A percentile compares a stretch with the other conserved stretches of the same genome.
Evolutionary conservation across 192 early-diverging fungal species (phyloP).

Genomic region (Globomyces pollinis-pini): DNA sequence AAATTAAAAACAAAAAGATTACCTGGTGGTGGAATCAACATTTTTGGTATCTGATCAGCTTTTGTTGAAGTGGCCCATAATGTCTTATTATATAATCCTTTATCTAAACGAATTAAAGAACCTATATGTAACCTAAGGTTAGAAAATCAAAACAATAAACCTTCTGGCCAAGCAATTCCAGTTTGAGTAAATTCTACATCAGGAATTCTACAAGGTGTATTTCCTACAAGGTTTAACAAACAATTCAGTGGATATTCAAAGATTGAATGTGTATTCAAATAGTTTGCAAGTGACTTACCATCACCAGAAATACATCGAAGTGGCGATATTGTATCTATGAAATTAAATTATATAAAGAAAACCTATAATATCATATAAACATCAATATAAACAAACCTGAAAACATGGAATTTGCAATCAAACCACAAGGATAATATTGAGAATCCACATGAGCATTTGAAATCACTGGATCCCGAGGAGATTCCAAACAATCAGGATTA

Average conservation of each 20-base stretch:
- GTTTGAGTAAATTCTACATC: conserved; percentile 45
- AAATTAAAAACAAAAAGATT: too few species aligned
- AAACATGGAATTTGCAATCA: conserved; percentile 97
- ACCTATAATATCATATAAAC: too few species aligned
- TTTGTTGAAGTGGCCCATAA: conserved; percentile 17
- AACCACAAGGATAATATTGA: conserved; percentile 88
- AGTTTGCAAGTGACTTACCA: too few species aligned
- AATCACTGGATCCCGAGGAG: not conserved
- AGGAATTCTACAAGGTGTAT: not conserved
- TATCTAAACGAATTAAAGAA: too few species aligned
- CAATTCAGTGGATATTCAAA: too few species aligned
- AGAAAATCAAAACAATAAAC: too few species aligned
- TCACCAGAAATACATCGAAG: conserved; percentile 31
- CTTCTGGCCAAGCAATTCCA: conserved; percentile 83
- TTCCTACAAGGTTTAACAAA: too few species aligned
- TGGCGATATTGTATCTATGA: conserved; percentile 31
- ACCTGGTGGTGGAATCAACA: conserved; percentile 74
- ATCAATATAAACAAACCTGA: conserved; percentile 53
- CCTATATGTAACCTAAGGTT: too few species aligned
- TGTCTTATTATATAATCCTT: conserved; percentile 49
- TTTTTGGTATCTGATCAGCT: conserved; percentile 33
- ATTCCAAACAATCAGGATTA: conserved; percentile 1
- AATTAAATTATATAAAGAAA: too few species aligned
- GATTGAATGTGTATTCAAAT: not conserved
- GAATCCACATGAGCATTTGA: conserved; percentile 8